These are phyloP conservation scores for Themeda triandra DNA, from an alignment of 176 grass and related monocot species.

Conservation along the genomic window DNA sequence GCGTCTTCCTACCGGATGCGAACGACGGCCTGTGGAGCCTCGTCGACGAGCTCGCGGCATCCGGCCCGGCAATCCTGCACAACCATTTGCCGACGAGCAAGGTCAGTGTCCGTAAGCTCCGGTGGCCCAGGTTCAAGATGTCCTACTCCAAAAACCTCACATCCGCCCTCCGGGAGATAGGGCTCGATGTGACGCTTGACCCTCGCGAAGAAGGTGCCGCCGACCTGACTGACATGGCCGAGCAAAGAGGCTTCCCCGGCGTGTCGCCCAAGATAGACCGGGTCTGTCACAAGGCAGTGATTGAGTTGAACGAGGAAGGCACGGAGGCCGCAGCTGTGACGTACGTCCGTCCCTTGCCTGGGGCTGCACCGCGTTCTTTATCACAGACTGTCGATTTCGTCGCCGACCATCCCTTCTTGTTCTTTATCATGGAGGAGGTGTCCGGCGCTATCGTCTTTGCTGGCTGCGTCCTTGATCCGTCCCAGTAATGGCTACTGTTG, in stretches of 20 bases:
- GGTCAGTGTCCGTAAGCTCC: background rate
- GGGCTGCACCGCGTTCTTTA: background rate
- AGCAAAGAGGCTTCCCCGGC: background rate
- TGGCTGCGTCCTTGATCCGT: background rate
- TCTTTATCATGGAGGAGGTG: background rate
- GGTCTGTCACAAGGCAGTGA: background rate
- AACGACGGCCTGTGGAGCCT: background rate
- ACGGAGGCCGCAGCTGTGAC: background rate
- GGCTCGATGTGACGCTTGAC: background rate
- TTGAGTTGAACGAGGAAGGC: background rate
- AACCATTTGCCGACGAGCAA: background rate
- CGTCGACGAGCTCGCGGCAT: background rate
- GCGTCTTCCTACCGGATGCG: background rate
- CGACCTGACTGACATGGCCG: background rate
- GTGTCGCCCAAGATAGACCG: background rate
- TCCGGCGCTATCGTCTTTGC: background rate
- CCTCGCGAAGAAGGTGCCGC: background rate
- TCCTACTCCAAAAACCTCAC: background rate
- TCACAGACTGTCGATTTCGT: background rate
- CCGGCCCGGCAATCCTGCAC: background rate
- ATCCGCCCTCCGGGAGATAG: background rate
- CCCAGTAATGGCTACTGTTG: too few relatives aligned
- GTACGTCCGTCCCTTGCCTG: fast-evolving
- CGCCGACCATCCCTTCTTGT: background rate
- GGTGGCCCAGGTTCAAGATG: background rate